Base-by-base conservation (phyloP, 441 rosid species). In the Geranium incanum region DNA sequence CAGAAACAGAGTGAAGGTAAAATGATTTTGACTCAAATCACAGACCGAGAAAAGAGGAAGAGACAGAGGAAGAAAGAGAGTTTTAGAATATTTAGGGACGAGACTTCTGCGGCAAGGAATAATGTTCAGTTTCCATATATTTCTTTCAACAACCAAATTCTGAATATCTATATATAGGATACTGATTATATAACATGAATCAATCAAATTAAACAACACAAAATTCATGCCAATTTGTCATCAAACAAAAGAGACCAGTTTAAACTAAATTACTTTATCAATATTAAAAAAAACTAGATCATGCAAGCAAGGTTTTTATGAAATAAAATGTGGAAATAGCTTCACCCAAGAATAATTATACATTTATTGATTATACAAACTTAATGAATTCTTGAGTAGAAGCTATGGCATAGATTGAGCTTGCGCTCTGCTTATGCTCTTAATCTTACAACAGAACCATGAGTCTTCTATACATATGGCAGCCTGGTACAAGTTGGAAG, bases 371-470 rank as follows among this genome's bases (percentile, higher is more conserved):
- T 28, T 28, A 28, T 28, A 28, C 63, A 57, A 16, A 57, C 63
- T 4, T 6, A 5, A 16, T 23, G 8, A 16, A 5, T 57, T 18
- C 8, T 57, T 16, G 23, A 16, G 28, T 16, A 2, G 62, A 15
- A 55, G 18, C 62, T 55, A 55, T 55, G 18, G 62, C 62, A 15
- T 55, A 55, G 16, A 55, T 55, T 55, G 62, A 55, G 19, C 62
- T 13, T 55, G 62, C 15, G 62, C 62, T 55, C 19, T 55, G 5
- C 7, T 55, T 15, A 55, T n/a, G 19, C 18, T 57, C 21, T 16
- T 57, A 9, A 16, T 19, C 23, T 16, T 16, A 6, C 5, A n/a
- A 57, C 1, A 57, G 21, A 18, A n/a, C 63, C 19, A 18, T 6
- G 21, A 16, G 63, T 3, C 11, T 7, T 3, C 11, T 7, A 57